Conservation (phyloP, 1,139 yeast species). For the Magnusiomyces sp. region DNA sequence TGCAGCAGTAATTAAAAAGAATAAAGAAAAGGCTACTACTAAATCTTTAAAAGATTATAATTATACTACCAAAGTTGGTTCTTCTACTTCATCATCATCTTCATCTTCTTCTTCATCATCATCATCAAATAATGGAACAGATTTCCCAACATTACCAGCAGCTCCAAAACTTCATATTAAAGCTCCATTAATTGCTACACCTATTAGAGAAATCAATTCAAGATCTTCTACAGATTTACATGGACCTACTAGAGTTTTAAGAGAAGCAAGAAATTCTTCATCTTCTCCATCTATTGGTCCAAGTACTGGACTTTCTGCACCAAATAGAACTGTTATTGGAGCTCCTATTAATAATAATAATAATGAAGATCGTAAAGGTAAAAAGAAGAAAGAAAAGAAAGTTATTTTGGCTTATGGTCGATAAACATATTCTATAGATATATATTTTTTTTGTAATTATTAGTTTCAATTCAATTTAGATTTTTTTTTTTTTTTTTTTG, state of each 20-base stretch:
- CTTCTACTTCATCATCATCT: not conserved
- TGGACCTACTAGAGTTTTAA: not conserved
- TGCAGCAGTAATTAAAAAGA: not conserved
- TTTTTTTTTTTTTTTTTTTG: too few species aligned
- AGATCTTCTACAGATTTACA: not conserved
- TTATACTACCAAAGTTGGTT: not conserved
- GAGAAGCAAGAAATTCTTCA: not conserved
- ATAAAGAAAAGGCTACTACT: not conserved
- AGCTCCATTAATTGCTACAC: not conserved
- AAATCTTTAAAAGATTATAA: not conserved
- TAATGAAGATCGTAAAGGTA: not conserved
- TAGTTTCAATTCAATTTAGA: too few species aligned
- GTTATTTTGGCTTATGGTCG: slow-evolving; percentile 1
- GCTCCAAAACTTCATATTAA: not conserved
- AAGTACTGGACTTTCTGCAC: too few species aligned
- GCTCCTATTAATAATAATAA: not conserved
- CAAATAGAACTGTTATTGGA: not conserved
- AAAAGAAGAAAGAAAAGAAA: slow-evolving; percentile 5
- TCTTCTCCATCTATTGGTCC: too few species aligned
- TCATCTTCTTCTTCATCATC: not conserved
- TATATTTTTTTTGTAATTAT: too few species aligned
- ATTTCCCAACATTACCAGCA: slow-evolving; percentile 1
- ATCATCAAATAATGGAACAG: not conserved
- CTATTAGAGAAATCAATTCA: not conserved
- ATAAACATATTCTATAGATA: too few species aligned